A percentile compares a stretch with the other conserved stretches of the same genome.
Evolutionary conservation across 1,284 basidiomycete genomes (phyloP).

Genomic region (Tilletiopsis washingtonensis): DNA sequence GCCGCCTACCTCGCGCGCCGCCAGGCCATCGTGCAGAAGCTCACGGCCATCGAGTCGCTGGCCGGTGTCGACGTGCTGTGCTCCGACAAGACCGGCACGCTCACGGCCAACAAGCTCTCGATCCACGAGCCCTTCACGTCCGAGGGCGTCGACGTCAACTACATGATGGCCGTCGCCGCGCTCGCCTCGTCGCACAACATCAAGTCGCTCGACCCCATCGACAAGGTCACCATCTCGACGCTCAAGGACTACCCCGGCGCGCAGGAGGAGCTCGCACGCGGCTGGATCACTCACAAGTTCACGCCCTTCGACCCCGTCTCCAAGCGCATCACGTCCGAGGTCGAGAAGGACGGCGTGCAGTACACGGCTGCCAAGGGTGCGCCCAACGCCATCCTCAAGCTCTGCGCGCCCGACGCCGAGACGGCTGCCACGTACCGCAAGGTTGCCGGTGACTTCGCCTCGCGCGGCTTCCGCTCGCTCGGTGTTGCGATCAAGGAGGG

Average conservation of each 20-base stretch:
- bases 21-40: constrained; percentile 59
- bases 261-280: constrained; percentile 52
- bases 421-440: constrained; percentile 51
- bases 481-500: constrained; percentile 55
- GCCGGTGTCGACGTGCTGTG: constrained; percentile 58
- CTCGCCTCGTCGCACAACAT: constrained; percentile 57
- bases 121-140: constrained; percentile 54
- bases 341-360: constrained; percentile 53
- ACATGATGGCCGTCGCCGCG: constrained; percentile 54
- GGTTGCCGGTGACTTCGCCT: constrained; percentile 52
- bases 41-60: constrained; percentile 57
- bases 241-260: constrained; percentile 56
- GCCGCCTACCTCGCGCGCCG: constrained; percentile 56
- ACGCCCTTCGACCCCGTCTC: constrained; percentile 57
- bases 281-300: constrained; percentile 56
- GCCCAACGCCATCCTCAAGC: constrained; percentile 55
- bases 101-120: constrained; percentile 58
- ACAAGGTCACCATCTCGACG: constrained; percentile 55
- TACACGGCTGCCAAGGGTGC: constrained; percentile 56
- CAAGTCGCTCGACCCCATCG: constrained; percentile 56
- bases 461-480: constrained; percentile 55
- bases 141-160: constrained; percentile 51
- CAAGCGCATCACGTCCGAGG: constrained; percentile 57
- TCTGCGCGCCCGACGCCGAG: constrained; percentile 50
- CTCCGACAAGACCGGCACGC: constrained; percentile 57